These are phyloP conservation scores for Talaromyces wortmannii DNA, from an alignment of 495 filamentous ascomycete genomes.

Conservation along the genomic window DNA sequence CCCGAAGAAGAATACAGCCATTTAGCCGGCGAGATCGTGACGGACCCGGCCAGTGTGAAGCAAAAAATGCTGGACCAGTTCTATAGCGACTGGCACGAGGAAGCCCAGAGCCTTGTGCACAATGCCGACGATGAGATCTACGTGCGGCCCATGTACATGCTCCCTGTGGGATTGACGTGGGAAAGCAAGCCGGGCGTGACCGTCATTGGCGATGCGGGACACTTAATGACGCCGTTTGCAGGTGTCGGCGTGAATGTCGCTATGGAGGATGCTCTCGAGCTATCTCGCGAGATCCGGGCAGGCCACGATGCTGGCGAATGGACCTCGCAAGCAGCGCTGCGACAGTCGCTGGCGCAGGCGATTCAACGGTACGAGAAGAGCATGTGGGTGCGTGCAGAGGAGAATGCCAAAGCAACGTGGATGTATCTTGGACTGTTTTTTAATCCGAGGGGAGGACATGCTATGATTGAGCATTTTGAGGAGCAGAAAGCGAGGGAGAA, in stretches of 20 bases:
- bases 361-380: not conserved
- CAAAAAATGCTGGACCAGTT: constrained; percentile 11
- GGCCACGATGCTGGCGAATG: no score
- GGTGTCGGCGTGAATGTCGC: constrained; percentile 50
- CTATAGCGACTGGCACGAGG: not conserved
- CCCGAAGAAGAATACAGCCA: not conserved
- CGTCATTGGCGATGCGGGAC: constrained; percentile 52
- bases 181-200: constrained; percentile 27
- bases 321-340: not conserved
- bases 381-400: not conserved
- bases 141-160: constrained; percentile 34
- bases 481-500: no score
- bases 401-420: not conserved
- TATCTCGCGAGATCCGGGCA: constrained; percentile 31
- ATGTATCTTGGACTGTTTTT: no score
- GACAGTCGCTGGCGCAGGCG: not conserved
- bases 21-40: constrained; percentile 18
- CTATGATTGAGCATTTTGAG: no score
- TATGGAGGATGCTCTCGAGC: constrained; percentile 44
- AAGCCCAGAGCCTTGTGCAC: not conserved
- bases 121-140: no score
- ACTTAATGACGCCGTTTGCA: constrained; percentile 53
- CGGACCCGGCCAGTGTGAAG: constrained; percentile 2
- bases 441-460: no score
- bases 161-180: constrained; percentile 38